Evolutionary conservation across 441 rosid genomes (phyloP).

Genomic region (Capsella rubella): DNA sequence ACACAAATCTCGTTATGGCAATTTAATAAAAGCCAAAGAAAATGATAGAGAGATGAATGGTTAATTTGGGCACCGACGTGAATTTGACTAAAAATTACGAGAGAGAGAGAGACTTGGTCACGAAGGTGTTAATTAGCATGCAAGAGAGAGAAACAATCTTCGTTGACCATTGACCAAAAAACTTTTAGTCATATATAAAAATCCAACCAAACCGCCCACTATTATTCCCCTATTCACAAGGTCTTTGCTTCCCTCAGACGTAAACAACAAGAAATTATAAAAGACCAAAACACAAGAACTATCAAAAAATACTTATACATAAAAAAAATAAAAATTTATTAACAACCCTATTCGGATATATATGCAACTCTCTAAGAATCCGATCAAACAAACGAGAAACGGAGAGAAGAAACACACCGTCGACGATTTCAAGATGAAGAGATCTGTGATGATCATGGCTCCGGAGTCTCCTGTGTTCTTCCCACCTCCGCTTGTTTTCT

Average conservation of each 20-base stretch:
- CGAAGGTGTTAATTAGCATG: constrained; percentile 45
- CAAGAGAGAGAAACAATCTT: constrained; percentile 33
- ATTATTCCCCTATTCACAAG: constrained; percentile 36
- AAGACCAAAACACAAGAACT: neutral
- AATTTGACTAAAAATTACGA: constrained; percentile 45
- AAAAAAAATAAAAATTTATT: no score
- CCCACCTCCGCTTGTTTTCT: constrained; percentile 34
- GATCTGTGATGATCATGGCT: constrained; percentile 33
- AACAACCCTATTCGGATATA: constrained; percentile 1
- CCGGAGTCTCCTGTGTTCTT: constrained; percentile 51
- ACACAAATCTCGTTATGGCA: constrained; percentile 28
- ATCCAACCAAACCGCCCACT: constrained; percentile 44
- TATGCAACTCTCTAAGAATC: constrained; percentile 42
- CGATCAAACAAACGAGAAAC: constrained; percentile 21
- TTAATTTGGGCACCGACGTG: constrained; percentile 46
- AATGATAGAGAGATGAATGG: neutral
- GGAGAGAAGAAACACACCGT: neutral
- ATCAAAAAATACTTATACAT: no score
- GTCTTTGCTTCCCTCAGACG: constrained; percentile 40
- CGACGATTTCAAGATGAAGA: constrained; percentile 25
- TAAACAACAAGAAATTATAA: constrained; percentile 42
- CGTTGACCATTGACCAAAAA: constrained; percentile 45
- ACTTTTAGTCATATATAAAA: constrained; percentile 36
- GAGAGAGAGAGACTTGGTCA: constrained; percentile 45
- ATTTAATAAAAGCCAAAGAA: constrained; percentile 27